Evolutionary conservation across 1,284 basidiomycete species (phyloP).

Genomic region (Cryptococcus floricola): DNA sequence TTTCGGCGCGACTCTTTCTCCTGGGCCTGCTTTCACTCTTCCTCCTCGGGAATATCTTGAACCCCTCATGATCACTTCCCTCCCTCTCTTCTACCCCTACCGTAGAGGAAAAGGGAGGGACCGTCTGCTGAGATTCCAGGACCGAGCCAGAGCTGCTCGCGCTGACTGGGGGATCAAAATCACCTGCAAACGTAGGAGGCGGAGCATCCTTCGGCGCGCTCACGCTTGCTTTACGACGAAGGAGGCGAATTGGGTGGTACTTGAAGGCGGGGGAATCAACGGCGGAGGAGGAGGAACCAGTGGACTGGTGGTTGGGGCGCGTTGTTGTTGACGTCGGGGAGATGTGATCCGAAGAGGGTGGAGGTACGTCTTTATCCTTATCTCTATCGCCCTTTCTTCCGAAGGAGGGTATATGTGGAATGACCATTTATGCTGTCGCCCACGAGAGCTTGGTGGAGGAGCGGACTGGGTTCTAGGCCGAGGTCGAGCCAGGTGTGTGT

Average conservation of each 20-base stretch:
- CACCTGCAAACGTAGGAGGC: not conserved
- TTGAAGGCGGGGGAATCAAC: constrained; percentile 16
- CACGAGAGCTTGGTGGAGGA: not conserved
- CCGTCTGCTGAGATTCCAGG: constrained; percentile 4
- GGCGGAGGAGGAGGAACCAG: not conserved
- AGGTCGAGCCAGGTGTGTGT: too few species aligned
- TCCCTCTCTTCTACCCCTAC: not conserved
- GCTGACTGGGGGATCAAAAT: not conserved
- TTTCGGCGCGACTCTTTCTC: not conserved
- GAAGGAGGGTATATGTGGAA: not conserved
- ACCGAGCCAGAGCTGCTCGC: constrained; percentile 6
- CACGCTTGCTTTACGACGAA: constrained; percentile 22
- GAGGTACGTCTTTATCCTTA: constrained; percentile 1
- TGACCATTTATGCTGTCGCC: not conserved
- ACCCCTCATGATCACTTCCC: constrained; percentile 6
- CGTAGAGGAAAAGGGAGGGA: not conserved
- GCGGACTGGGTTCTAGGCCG: too few species aligned
- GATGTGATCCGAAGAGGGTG: not conserved
- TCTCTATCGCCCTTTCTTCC: constrained; percentile 12
- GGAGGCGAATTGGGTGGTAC: constrained; percentile 20
- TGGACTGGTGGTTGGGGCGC: not conserved
- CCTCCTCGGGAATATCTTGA: constrained; percentile 3
- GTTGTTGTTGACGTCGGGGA: not conserved
- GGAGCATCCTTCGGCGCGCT: not conserved
- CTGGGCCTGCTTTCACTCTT: constrained; percentile 2